phyloP scores from a whole-genome alignment of 2,329 filamentous ascomycete species.

The Aspergillus sp. region DNA sequence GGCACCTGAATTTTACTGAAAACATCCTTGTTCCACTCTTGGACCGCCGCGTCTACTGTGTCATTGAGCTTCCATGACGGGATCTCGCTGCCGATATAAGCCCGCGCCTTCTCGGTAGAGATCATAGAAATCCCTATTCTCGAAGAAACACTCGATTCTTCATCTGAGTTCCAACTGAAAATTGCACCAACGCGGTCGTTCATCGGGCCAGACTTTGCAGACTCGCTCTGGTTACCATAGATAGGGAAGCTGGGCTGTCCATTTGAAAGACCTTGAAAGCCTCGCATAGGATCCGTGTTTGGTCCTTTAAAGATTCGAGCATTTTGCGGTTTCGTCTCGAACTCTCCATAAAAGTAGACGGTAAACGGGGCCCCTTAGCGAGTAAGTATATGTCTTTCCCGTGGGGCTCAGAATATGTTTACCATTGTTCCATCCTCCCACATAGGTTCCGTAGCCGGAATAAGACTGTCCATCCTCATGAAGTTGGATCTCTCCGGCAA shows the following conservation, averaged over 20 bases:
- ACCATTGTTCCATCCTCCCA: slow-evolving; percentile 48
- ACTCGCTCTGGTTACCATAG: slow-evolving; percentile 49
- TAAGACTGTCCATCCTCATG: slow-evolving; percentile 43
- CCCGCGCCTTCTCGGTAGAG: slow-evolving; percentile 62
- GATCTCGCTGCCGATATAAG: slow-evolving; percentile 65
- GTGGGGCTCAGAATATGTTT: not conserved
- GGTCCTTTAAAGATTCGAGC: slow-evolving; percentile 39
- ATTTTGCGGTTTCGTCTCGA: slow-evolving; percentile 37
- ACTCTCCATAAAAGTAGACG: slow-evolving; percentile 48
- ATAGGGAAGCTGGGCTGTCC: slow-evolving; percentile 58
- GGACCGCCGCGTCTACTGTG: slow-evolving; percentile 52
- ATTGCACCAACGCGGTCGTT: slow-evolving; percentile 58
- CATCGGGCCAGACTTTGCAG: slow-evolving; percentile 56
- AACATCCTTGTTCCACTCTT: slow-evolving; percentile 60
- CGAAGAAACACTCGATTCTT: slow-evolving; percentile 54
- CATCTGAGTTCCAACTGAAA: slow-evolving; percentile 59
- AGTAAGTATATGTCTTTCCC: not conserved
- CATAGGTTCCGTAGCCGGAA: slow-evolving; percentile 49
- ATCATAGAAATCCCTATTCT: slow-evolving; percentile 69
- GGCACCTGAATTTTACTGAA: slow-evolving; percentile 46
- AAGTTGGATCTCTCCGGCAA: slow-evolving; percentile 41
- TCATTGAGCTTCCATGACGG: slow-evolving; percentile 61
- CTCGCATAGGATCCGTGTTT: slow-evolving; percentile 36
- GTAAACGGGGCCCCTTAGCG: slow-evolving; percentile 38
- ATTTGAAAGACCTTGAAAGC: slow-evolving; percentile 55